Percentiles rank a stretch among this genome's conserved stretches.
These are phyloP conservation scores for Acacia crassicarpa DNA, from an alignment of 306 rosid species.

Conservation along the genomic window DNA sequence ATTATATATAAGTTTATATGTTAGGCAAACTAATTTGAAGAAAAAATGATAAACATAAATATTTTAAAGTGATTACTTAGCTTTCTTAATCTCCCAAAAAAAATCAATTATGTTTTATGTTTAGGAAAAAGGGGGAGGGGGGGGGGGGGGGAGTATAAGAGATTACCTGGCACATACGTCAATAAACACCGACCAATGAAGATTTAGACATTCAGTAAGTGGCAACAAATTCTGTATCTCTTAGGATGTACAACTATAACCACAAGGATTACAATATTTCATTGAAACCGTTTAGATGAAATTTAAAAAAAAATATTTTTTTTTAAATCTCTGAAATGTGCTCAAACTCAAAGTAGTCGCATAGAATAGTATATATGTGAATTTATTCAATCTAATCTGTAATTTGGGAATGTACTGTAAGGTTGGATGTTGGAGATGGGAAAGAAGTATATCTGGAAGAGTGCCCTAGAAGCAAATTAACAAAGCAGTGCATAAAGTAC, in stretches of 20 bases:
- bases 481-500: constrained; percentile 64
- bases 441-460: constrained; percentile 46
- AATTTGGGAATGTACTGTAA: constrained; percentile 34
- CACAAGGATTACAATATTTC: neutral
- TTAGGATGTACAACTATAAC: too few species aligned
- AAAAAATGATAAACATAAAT: too few species aligned
- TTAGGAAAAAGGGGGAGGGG: too few species aligned
- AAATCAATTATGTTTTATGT: too few species aligned
- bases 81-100: too few species aligned
- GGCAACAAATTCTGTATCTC: neutral
- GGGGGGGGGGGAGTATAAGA: neutral
- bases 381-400: neutral
- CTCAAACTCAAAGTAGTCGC: neutral
- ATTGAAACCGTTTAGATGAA: neutral
- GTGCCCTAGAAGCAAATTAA: constrained; percentile 55
- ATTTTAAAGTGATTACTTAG: too few species aligned
- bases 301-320: too few species aligned
- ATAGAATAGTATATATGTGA: neutral
- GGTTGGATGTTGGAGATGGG: constrained; percentile 97
- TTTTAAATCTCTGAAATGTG: too few species aligned
- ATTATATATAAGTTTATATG: too few species aligned
- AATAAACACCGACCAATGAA: neutral
- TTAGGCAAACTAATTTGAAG: too few species aligned
- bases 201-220: too few species aligned
- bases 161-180: neutral